phyloP scores from a whole-genome alignment of 352 stramenopile genomes.

The Phytopythium litorale region DNA sequence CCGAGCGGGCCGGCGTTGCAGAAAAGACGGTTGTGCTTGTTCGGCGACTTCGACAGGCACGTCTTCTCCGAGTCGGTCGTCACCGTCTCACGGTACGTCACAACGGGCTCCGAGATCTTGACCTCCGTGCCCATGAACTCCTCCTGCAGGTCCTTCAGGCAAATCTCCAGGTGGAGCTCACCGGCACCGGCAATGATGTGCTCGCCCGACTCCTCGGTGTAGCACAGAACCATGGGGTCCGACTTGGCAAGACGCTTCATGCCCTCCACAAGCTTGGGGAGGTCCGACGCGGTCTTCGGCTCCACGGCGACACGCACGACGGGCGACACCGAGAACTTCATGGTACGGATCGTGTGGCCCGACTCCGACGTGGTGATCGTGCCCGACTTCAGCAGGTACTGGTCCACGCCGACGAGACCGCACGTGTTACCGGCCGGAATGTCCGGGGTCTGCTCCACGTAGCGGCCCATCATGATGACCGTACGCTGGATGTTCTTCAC shows the following conservation, averaged over 20 bases:
- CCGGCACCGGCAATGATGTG: conserved; percentile 99
- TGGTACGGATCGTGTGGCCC: conserved; percentile 98
- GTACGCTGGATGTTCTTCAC: conserved; percentile 99
- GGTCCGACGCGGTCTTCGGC: conserved; percentile 97
- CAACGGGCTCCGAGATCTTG: conserved; percentile 99
- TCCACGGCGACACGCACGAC: conserved; percentile 99
- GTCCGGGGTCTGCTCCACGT: conserved; percentile 97
- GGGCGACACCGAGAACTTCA: conserved; percentile 99
- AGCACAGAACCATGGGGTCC: conserved; percentile 99
- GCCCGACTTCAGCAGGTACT: conserved; percentile 99
- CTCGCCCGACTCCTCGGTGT: conserved; percentile 99
- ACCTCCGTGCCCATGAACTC: conserved; percentile 99
- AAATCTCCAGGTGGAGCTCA: conserved; percentile 99
- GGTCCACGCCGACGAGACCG: conserved; percentile 98
- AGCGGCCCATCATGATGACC: conserved; percentile 99
- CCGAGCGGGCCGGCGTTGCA: conserved; percentile 90
- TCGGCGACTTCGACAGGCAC: conserved; percentile 99
- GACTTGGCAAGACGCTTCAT: conserved; percentile 99
- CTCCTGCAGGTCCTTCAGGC: conserved; percentile 99
- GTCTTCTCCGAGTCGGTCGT: conserved; percentile 94
- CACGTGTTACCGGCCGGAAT: conserved; percentile 99
- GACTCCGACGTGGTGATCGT: conserved; percentile 98
- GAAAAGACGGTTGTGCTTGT: conserved; percentile 99
- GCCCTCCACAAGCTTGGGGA: conserved; percentile 99
- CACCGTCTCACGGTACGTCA: conserved; percentile 99